These are phyloP conservation scores for Colletotrichum sidae DNA, from an alignment of 2,329 filamentous ascomycete species.

Conservation along the genomic window DNA sequence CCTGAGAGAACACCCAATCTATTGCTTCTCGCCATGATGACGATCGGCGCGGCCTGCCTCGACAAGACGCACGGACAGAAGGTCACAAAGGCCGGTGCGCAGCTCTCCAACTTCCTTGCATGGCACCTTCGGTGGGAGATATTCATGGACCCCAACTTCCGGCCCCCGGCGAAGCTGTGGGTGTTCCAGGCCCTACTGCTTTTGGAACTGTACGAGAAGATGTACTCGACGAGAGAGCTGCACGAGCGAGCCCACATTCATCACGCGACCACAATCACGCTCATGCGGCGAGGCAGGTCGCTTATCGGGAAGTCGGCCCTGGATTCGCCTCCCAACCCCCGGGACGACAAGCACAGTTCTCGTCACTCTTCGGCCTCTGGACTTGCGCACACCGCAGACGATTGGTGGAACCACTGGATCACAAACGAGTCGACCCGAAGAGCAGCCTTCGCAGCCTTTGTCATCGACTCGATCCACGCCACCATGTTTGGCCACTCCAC, in stretches of 20 bases:
- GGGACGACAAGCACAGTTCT: conserved; percentile 70
- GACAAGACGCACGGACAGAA: conserved; percentile 84
- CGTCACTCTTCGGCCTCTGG: conserved; percentile 72
- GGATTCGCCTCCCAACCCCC: conserved; percentile 83
- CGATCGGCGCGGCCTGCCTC: conserved; percentile 89
- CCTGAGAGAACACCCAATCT: conserved; percentile 88
- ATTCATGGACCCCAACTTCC: conserved; percentile 90
- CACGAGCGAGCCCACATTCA: conserved; percentile 97
- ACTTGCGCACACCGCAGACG: conserved; percentile 77
- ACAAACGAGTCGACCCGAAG: conserved; percentile 90
- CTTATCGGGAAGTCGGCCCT: conserved; percentile 86
- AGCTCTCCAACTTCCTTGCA: conserved; percentile 89
- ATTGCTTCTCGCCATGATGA: conserved; percentile 88
- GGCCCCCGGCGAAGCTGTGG: conserved; percentile 94
- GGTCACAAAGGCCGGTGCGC: conserved; percentile 80
- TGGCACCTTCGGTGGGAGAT: conserved; percentile 97
- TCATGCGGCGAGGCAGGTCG: conserved; percentile 94
- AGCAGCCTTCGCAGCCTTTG: conserved; percentile 92
- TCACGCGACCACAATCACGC: conserved; percentile 92
- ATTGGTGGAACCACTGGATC: conserved; percentile 97
- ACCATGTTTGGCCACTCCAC: conserved; percentile 98
- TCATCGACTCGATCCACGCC: conserved; percentile 94
- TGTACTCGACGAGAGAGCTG: conserved; percentile 91
- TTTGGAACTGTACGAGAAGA: conserved; percentile 95
- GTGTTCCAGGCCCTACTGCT: conserved; percentile 92